Evolutionary conservation across 306 rosid species (phyloP), one percentile per base, ranked within the genome.

Genomic region (Geum urbanum): DNA sequence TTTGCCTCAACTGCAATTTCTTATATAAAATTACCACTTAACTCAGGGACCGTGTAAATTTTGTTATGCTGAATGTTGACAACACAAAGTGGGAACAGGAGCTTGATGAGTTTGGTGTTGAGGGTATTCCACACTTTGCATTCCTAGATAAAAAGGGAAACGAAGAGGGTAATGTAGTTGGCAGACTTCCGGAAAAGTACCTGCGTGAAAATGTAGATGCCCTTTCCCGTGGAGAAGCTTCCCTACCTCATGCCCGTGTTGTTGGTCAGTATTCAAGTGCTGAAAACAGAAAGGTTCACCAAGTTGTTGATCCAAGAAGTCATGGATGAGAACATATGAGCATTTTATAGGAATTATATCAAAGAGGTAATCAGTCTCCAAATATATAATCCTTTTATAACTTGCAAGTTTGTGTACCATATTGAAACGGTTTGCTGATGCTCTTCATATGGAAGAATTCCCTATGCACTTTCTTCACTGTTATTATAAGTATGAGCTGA

Each of bases 11-110:
- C 41, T 4, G 15, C 65, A 54, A 22, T 18, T 41, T 49, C 72
- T 22, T 60, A 10, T 60, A 2, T 18, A 48, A 18, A 72, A 39
- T 44, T 2, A 2, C 44, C 6, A 19, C 53, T 52, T 54, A 18
- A 54, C 67, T 4, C 70, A 90, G 99, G 87, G 89, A 68, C 37
- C 84, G 80, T 19, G 89, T 88, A 67, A 88, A 88, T 69, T 86
- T 88, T 73, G 95, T 88, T 15, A 78, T 88, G 95, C 77, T 88
- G 70, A 92, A 92, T 71, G 96, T 92, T 63, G 98, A 92, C 76
- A 92, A 92, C 74, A 92, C 98, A 3, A 92, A 86, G 68, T 92
- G 98, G 99, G 99, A 94, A 78, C 97, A 94, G 68, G 96, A 91
- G 92, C 87, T 94, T 73, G 99, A 91, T 11, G 99, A 91, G 82